Base-by-base conservation (phyloP, 805 yeast species). In the Kuraishia borneana region DNA sequence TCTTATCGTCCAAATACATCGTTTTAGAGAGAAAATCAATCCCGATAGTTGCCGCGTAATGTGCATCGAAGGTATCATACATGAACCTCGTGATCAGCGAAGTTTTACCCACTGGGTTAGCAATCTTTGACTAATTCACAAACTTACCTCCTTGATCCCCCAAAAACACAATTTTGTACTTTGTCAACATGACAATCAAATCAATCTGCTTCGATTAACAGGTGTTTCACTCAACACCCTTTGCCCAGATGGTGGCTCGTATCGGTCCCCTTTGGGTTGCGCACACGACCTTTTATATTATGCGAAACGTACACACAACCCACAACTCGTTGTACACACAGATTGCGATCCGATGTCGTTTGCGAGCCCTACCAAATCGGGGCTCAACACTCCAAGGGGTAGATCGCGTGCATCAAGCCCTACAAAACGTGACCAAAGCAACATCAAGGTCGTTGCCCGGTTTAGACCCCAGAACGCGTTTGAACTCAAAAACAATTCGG, bases 11-110 rank as follows among this genome's bases (percentile, higher is more conserved):
- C 33, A 92, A 64, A 55, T 92, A 92, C 94, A 85, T 84, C 4
- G 96, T 87, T 51, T 83, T 89, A 26, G 94, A 83, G 44, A 92
- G 70, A 51, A 92, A 92, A 54, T 92, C 97, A 41, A 92, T 92
- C 18, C 98, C 98, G 36, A 92, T 87, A 1, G 98, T 89, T 13
- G 98, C 97, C 0, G 85, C 85, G 53, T 92, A 92, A 53, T 88
- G 95, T 26, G 92, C 89, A 56, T 89, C 96, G 56, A 89, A 89
- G 14, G 95, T 82, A 54, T 92, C 97, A 54, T 89, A 89, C 97
- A 89, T 89, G 62, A 92, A 89, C 43, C 97, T 68, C n/a, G 97
- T 88, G 45, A 89, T 84, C 40, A 89, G 69, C 2, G 97, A 89
- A 4, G 98, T 89, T 55, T 89, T 89, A 28, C 98, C 98, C 27